Evolutionary conservation across 2,329 filamentous ascomycete genomes (phyloP), one percentile per base, ranked within the genome.

Genomic region (Claviceps humidiphila): DNA sequence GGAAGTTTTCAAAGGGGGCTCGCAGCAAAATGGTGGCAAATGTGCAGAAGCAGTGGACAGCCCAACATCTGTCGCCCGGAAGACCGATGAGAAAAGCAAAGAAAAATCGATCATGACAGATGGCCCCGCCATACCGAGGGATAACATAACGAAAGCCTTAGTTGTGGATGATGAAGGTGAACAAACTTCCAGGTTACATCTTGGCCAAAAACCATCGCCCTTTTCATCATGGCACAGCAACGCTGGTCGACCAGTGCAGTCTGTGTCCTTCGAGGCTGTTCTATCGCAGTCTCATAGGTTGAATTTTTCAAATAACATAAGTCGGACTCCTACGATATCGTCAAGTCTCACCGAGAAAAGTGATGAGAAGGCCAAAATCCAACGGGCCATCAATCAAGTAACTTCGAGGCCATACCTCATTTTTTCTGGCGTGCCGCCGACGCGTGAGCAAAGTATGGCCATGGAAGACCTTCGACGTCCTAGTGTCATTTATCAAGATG

Each of bases 401-500:
- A 45, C n/a, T 38, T 37, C 44, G 17, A 49, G 45, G 17, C 38
- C 17, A 26, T 50, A 56, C 42, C 11, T 64, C 11, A 48, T 67
- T 5, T 63, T 61, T 48, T 59, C 61, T 9, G 47, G 58, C 0
- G 61, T 63, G 17, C 66, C 68, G 0, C 61, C 64, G 9, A 58
- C 58, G 8, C 49, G 41, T 16, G 45, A 42, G 9, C 58, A 66
- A 14, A 46, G 52, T 9, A 38, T 54, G 5, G 57, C 60, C 1
- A 51, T 67, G 49, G 58, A 57, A 8, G 61, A 63, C 1, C 45
- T 62, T 37, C 41, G 55, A 14, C 43, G 82, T 8, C 85, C 86
- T 0, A 74, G 83, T 53, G 76, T 86, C 14, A 77, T 96, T 48
- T 94, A 95, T 57, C 87, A 89, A 65, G 83, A 89, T 62, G 84